Evolutionary conservation across 1,284 basidiomycete species (phyloP), one percentile per base, ranked within the genome.

Genomic region (Blastosporella zonata): DNA sequence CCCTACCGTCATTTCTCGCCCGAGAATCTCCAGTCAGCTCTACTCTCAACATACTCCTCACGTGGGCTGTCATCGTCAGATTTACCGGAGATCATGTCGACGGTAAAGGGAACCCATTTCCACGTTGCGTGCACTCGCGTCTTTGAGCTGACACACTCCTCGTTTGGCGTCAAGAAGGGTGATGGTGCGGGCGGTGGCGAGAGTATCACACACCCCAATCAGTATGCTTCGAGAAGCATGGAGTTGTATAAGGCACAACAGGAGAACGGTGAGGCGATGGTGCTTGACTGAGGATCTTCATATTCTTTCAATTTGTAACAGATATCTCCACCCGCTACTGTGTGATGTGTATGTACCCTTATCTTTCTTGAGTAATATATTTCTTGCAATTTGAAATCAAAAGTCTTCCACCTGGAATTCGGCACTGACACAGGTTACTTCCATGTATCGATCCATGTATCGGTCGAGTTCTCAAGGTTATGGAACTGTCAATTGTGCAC

Each of bases 81-180:
- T 61, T 71, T 95, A 57, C 81, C 84, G n/a, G 97, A 99, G 63
- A 86, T 99, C 56, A 78, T 93, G 72, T 75, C 78, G 40, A 81
- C 79, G 9, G 92, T 97, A 50, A 94, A 94, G 67, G 75, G 74
- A 12, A 74, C 79, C 2, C 93, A 97, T 65, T 97, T 87, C 66
- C 96, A 99, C 65, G 87, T 99, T 40, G 97, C 95, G 3, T 99
- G 97, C 70, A 99, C 97, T 15, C 79, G 95, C 13, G 90, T 99
- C 28, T 99, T 95, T 68, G 97, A 99, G 73, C 79, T 97, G 39
- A 97, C 94, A 17, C 96, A 99, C 67, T 71, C 74, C 13, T 65
- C 70, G 36, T 72, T 72, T 53, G 87, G 87, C 6, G 81, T 97
- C 49, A 87, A 82, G 69, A 94, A 91, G 66, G 94, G 94, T 2